phyloP scores from a whole-genome alignment of 2,329 filamentous ascomycete species.

The Amphichorda felina region DNA sequence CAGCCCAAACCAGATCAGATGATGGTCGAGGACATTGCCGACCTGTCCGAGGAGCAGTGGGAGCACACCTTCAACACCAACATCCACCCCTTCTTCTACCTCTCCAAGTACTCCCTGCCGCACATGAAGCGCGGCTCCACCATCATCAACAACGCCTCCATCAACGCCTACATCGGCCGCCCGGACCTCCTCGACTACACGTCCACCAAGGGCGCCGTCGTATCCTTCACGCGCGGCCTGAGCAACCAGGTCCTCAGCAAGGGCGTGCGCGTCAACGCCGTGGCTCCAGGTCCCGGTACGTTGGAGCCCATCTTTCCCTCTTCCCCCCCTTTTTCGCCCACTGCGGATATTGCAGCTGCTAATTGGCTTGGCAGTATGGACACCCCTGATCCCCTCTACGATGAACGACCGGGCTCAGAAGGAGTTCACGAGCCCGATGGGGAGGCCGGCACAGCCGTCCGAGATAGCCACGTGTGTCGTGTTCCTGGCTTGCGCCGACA shows the following conservation, averaged over 20 bases:
- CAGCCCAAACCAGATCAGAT: slow-evolving; percentile 27
- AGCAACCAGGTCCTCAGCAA: slow-evolving; percentile 62
- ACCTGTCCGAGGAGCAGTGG: slow-evolving; percentile 70
- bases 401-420: slow-evolving; percentile 62
- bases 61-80: slow-evolving; percentile 69
- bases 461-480: slow-evolving; percentile 77
- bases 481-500: slow-evolving; percentile 66
- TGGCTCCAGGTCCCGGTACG: slow-evolving; percentile 57
- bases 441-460: slow-evolving; percentile 64
- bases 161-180: slow-evolving; percentile 74
- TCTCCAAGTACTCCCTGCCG: slow-evolving; percentile 64
- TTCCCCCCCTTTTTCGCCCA: not conserved
- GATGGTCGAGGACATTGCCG: slow-evolving; percentile 59
- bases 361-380: slow-evolving; percentile 43
- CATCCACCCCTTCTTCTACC: slow-evolving; percentile 72
- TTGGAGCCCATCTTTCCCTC: not conserved
- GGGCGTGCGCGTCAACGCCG: slow-evolving; percentile 65
- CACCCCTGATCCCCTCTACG: slow-evolving; percentile 60
- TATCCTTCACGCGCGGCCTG: slow-evolving; percentile 67
- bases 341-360: not conserved
- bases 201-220: slow-evolving; percentile 64
- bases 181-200: slow-evolving; percentile 76
- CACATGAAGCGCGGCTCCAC: slow-evolving; percentile 64
- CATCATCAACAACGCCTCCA: slow-evolving; percentile 78
- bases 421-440: slow-evolving; percentile 63